These are phyloP conservation scores for Aegilops speltoides DNA, from an alignment of 176 grass and related monocot species.

Conservation along the genomic window DNA sequence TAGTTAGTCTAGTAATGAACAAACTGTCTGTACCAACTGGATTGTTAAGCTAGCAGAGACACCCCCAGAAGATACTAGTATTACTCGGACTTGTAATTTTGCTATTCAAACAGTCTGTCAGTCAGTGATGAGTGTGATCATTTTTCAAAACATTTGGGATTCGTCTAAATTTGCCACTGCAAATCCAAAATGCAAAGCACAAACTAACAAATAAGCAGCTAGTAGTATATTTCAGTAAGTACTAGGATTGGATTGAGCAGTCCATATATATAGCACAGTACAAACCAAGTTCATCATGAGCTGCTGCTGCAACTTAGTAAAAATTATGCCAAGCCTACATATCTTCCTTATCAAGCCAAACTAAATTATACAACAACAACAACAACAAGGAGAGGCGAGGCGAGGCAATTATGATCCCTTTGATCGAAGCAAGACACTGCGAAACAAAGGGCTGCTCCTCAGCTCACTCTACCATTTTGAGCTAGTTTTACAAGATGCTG, in stretches of 20 bases:
- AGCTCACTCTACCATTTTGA: neutral
- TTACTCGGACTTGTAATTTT: too few relatives aligned
- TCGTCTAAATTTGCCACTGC: neutral
- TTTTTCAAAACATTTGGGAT: too few relatives aligned
- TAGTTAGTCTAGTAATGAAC: too few relatives aligned
- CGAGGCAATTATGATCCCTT: neutral
- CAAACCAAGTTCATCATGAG: too few relatives aligned
- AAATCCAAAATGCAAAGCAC: neutral
- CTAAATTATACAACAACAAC: neutral
- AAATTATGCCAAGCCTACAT: neutral
- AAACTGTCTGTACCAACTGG: too few relatives aligned
- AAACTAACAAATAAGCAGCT: neutral
- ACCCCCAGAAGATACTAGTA: too few relatives aligned
- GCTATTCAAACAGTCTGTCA: too few relatives aligned
- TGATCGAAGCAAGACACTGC: slow-evolving; percentile 25
- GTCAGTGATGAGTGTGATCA: too few relatives aligned
- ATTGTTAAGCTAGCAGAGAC: too few relatives aligned
- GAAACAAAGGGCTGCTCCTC: slow-evolving; percentile 15
- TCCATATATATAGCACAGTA: neutral
- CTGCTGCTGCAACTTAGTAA: too few relatives aligned
- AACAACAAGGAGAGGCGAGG: neutral
- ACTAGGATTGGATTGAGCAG: too few relatives aligned
- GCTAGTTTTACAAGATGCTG: slow-evolving; percentile 54
- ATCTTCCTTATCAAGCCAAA: neutral
- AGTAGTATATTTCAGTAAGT: neutral